Evolutionary conservation across 1,139 yeast genomes (phyloP).

Genomic region (Zygosaccharomyces sapae): DNA sequence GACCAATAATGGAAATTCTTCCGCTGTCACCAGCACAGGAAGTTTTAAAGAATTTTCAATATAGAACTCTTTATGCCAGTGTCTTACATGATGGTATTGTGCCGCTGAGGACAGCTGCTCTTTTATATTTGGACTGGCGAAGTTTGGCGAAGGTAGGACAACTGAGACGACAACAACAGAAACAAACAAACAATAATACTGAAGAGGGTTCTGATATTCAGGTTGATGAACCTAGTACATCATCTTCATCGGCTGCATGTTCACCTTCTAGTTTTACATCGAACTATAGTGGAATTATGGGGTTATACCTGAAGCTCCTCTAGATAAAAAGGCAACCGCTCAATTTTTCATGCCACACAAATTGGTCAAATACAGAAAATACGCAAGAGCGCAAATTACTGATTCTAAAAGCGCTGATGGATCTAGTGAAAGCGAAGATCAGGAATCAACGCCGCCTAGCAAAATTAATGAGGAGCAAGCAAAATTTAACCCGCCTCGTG

Average conservation of each 20-base stretch:
- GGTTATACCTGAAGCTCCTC: conserved; percentile 39
- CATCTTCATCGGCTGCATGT: conserved; percentile 9
- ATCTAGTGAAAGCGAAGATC: conserved; percentile 22
- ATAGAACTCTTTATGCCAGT: conserved; percentile 56
- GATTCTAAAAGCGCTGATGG: conserved; percentile 10
- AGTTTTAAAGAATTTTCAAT: conserved; percentile 44
- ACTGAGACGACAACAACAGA: conserved; percentile 40
- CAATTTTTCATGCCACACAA: conserved; percentile 30
- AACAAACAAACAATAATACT: too few species aligned
- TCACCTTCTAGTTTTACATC: conserved; percentile 1
- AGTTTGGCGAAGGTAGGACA: conserved; percentile 50
- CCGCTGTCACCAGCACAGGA: conserved; percentile 52
- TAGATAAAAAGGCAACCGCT: conserved; percentile 28
- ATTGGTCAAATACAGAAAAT: conserved; percentile 32
- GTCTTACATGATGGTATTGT: conserved; percentile 59
- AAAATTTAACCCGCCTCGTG: conserved; percentile 47
- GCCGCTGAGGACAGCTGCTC: conserved; percentile 55
- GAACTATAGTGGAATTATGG: conserved; percentile 23
- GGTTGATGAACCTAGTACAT: conserved; percentile 12
- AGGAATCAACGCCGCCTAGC: conserved; percentile 15
- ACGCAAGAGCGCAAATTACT: conserved; percentile 34
- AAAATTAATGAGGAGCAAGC: conserved; percentile 16
- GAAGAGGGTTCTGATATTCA: too few species aligned
- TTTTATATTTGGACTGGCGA: conserved; percentile 56
- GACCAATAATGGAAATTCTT: conserved; percentile 49